Evolutionary conservation across 306 rosid genomes (phyloP), one percentile per base, ranked within the genome.

Genomic region (Bauhinia variegata): DNA sequence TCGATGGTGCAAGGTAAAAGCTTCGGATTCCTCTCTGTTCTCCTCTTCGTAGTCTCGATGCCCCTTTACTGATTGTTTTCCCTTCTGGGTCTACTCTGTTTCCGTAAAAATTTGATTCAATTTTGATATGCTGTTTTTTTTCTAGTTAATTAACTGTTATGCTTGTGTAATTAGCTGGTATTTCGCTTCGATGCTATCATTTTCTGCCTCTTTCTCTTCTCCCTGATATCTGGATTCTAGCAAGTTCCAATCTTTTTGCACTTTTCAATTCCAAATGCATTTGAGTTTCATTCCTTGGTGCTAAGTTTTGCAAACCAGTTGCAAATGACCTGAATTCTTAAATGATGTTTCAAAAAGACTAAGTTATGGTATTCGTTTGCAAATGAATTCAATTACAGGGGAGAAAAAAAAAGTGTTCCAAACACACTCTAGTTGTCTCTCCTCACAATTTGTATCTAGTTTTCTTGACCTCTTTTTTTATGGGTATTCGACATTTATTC

Each of bases 221-320:
- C 49, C 1, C 32, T 63, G 34, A 56, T 8, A 39, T 60, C 8
- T 44, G 43, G 64, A 64, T 23, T 67, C 48, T 17, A 8, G 28
- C 52, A 71, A 51, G 1, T 58, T 50, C 50, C 18, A 6, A 38
- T 56, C 34, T 37, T 74, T 73, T 15, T 38, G 8, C 12, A 15
- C 8, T 65, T 44, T 48, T 65, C 51, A 6, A 42, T 57, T 56
- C 47, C 23, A 13, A 7, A 67, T 67, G 63, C 69, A 50, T 60
- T 14, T 31, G 54, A 18, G 55, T 31, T 39, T 52, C 54, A 11
- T 65, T 15, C 16, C 8, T 36, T 36, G 10, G 4, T 55, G 28
- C 28, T 23, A 23, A 23, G 28, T 1, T 23, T 23, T 23, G 28
- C 28, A 23, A 23, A 23, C 2, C 28, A 23, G 28, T 23, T 23